Conservation (phyloP, 305 asterid genomes). For the Solanum chacoense region DNA sequence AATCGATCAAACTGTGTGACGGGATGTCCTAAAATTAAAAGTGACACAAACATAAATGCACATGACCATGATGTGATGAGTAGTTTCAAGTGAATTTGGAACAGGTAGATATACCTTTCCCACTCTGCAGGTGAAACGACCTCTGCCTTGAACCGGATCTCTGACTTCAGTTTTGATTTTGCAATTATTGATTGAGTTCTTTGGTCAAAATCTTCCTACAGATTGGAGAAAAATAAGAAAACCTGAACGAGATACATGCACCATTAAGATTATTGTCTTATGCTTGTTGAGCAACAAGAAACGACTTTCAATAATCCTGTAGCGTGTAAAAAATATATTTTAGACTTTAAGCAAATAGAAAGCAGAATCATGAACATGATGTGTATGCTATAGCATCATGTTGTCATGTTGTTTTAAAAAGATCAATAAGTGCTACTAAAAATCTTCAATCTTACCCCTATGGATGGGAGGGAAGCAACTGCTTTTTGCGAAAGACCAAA, state of each 20-base stretch:
- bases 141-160: constrained; percentile 88
- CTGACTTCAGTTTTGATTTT: constrained; percentile 77
- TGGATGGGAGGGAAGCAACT: constrained; percentile 73
- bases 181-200: constrained; percentile 65
- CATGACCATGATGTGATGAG: not conserved
- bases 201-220: constrained; percentile 82
- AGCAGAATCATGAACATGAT: not conserved
- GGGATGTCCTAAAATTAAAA: not conserved
- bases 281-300: not conserved
- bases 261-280: not conserved
- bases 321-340: not conserved
- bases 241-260: not conserved
- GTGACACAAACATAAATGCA: not conserved
- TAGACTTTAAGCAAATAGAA: not conserved
- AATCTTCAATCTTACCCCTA: constrained; percentile 49
- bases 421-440: not conserved
- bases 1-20: not conserved
- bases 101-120: constrained; percentile 59
- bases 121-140: constrained; percentile 75
- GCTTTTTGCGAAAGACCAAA: constrained; percentile 69
- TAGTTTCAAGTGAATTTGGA: not conserved
- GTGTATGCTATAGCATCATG: not conserved
- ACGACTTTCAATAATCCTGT: not conserved
- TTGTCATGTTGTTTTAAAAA: not conserved
- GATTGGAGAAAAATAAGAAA: constrained; percentile 12